Percentiles rank a stretch among this genome's conserved stretches.
Evolutionary conservation across 2,329 filamentous ascomycete genomes (phyloP).

Genomic region (Aspergillus floridensis): DNA sequence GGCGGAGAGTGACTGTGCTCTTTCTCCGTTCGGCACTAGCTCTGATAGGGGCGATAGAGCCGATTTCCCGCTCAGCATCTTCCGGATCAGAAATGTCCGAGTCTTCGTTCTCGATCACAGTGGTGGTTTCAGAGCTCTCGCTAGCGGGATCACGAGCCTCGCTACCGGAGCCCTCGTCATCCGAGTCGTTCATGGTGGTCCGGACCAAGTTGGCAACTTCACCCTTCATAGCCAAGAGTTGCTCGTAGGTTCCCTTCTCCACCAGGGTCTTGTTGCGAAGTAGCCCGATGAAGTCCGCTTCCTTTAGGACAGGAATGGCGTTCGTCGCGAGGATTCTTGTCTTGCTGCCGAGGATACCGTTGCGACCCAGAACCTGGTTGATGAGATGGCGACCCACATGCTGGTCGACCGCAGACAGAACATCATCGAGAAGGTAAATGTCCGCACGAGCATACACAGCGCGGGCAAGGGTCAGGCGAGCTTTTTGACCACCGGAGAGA

Average conservation of each 20-base stretch:
- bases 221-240: constrained; percentile 91
- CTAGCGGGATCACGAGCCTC: constrained; percentile 60
- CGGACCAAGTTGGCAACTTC: constrained; percentile 81
- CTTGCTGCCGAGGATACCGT: constrained; percentile 78
- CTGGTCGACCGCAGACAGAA: constrained; percentile 94
- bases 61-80: constrained; percentile 66
- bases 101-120: constrained; percentile 49
- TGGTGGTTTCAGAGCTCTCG: constrained; percentile 62
- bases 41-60: constrained; percentile 74
- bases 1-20: constrained; percentile 77
- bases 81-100: constrained; percentile 54
- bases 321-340: constrained; percentile 94
- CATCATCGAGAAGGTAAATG: constrained; percentile 90
- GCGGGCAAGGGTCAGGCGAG: constrained; percentile 83
- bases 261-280: constrained; percentile 78
- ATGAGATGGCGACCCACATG: constrained; percentile 95
- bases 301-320: constrained; percentile 83
- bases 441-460: constrained; percentile 97
- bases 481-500: constrained; percentile 92
- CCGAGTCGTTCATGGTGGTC: constrained; percentile 57
- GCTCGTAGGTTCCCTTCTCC: constrained; percentile 85
- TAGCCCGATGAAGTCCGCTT: constrained; percentile 84
- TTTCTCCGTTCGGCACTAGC: constrained; percentile 60
- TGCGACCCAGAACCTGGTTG: constrained; percentile 83
- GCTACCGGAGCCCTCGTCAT: constrained; percentile 49